Base-by-base conservation (phyloP, 768 basidiomycete genomes). In the Termitomyces sp. region DNA sequence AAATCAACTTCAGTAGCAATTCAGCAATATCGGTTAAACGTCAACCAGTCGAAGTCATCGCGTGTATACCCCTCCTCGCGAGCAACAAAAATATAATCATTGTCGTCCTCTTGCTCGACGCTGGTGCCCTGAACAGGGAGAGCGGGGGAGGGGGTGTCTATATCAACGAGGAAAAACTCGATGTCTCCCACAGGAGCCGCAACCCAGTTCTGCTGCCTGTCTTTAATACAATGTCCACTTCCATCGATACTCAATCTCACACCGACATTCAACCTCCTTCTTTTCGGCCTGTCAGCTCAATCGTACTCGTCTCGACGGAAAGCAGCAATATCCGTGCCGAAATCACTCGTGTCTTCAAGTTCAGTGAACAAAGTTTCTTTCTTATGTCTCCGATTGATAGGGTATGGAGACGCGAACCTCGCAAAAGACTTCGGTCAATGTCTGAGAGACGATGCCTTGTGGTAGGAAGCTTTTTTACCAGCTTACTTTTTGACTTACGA, bases 321-420 rank as follows among this genome's bases (percentile, higher is more conserved):
- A 58, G 64, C 55, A 74, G 75, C 65, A 73, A 69, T 56, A 74
- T 77, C 6, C 71, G 70, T 18, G 75, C 75, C 18, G 74, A 78
- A 51, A 66, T 77, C 30, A 74, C 69, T 2, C 68, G 76, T 8
- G 53, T 66, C 5, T 75, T 69, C 63, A 70, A 66, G 41, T 63
- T 75, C 51, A 26, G 68, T 77, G 28, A 62, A 68, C 23, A 23
- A 23, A 23, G 23, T n/a, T n/a, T n/a, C n/a, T n/a, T n/a, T n/a
- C n/a, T n/a, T n/a, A n/a, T n/a, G 23, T 23, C 23, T 23, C 23
- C 23, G 23, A 23, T 23, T 23, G 23, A 23, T 23, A 23, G 23
- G 23, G 23, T 23, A 23, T 23, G 1, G 1, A 23, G 1, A 23
- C 2, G 23, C 23, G 23, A 23, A 23, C 23, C 23, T 2, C 2